Conservation (phyloP, 192 early-diverging fungal genomes). For the Pecoramyces ruminantium region DNA sequence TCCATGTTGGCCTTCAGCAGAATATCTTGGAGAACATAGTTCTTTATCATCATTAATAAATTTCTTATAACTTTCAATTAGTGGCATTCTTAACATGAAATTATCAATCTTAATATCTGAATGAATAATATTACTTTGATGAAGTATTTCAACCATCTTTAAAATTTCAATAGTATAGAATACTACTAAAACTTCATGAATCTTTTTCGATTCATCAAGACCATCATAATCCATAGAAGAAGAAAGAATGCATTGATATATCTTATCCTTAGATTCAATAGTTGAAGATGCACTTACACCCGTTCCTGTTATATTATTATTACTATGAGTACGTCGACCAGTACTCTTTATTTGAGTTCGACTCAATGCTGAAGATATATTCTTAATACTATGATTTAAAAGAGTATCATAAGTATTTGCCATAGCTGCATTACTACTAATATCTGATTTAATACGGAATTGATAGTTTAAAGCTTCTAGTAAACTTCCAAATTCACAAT, state of each 20-base stretch:
- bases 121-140: slow-evolving; percentile 25
- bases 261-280: background rate
- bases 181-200: slow-evolving; percentile 19
- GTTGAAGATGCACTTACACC: too few relatives aligned
- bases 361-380: background rate
- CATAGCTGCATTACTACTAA: background rate
- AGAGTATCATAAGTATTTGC: background rate
- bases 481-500: background rate
- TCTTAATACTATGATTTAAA: background rate
- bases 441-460: background rate
- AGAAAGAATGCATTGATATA: background rate
- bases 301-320: too few relatives aligned
- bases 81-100: slow-evolving; percentile 10
- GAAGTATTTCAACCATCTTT: slow-evolving; percentile 16
- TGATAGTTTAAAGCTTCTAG: background rate
- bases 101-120: slow-evolving; percentile 26
- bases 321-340: too few relatives aligned
- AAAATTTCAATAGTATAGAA: slow-evolving; percentile 30
- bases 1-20: slow-evolving; percentile 12
- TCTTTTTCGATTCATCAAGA: background rate
- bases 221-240: background rate
- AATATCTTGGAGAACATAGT: slow-evolving; percentile 16
- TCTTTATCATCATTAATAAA: slow-evolving; percentile 1
- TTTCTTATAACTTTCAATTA: background rate
- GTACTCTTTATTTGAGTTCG: background rate